These are phyloP conservation scores for Metarhizium anisopliae DNA, from an alignment of 2,329 filamentous ascomycete genomes.

Conservation along the genomic window DNA sequence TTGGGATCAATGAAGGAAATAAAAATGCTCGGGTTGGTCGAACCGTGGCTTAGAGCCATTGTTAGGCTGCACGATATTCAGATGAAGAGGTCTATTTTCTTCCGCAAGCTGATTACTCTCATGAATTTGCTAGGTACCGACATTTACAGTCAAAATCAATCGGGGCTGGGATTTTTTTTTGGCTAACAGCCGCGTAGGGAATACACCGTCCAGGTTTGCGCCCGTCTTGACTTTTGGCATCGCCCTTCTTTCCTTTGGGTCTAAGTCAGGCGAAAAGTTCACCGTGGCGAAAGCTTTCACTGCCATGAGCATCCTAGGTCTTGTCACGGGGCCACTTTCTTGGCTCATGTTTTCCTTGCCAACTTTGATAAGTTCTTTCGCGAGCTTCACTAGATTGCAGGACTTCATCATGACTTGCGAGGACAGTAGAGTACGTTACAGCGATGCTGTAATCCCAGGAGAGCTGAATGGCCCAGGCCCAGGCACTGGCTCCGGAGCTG, in stretches of 20 bases:
- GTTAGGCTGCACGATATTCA: slow-evolving; percentile 11
- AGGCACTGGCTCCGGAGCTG: too few relatives aligned
- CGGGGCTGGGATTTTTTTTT: too few relatives aligned
- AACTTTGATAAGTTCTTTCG: slow-evolving; percentile 11
- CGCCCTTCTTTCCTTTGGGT: slow-evolving; percentile 4
- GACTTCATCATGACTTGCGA: neutral
- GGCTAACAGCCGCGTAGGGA: neutral
- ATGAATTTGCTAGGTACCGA: slow-evolving; percentile 13
- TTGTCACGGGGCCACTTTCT: too few relatives aligned
- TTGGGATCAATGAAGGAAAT: slow-evolving; percentile 20
- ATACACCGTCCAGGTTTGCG: slow-evolving; percentile 7
- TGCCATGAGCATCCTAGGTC: too few relatives aligned
- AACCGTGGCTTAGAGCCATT: slow-evolving; percentile 10
- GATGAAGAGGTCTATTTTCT: slow-evolving; percentile 12
- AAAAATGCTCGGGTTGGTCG: slow-evolving; percentile 21
- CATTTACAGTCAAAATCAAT: too few relatives aligned
- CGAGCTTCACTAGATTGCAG: slow-evolving; percentile 15
- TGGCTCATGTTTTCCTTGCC: too few relatives aligned
- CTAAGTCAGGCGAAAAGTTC: too few relatives aligned
- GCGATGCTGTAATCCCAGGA: neutral
- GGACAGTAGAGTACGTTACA: neutral
- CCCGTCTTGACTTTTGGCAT: slow-evolving; percentile 14
- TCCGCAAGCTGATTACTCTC: slow-evolving; percentile 12
- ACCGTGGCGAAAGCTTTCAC: too few relatives aligned
- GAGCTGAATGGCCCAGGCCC: too few relatives aligned